Percentiles rank a stretch among this genome's conserved stretches.
Conservation (phyloP, 768 basidiomycete genomes). For the Russula virescens region DNA sequence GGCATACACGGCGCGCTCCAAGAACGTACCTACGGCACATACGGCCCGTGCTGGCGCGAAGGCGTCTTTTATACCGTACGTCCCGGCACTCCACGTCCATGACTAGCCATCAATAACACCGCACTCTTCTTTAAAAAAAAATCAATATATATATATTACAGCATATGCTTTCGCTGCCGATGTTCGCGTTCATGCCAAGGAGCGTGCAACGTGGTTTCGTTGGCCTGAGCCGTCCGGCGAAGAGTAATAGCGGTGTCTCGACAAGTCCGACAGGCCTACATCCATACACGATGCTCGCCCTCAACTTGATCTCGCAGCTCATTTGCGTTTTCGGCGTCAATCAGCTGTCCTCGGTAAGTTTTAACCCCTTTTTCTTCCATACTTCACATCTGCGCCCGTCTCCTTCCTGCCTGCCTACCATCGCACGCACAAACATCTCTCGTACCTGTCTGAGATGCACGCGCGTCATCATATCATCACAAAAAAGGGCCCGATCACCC, state of each 20-base stretch:
- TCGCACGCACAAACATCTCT: too few relatives aligned
- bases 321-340: constrained; percentile 84
- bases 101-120: too few relatives aligned
- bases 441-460: too few relatives aligned
- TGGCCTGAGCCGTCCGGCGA: constrained; percentile 26
- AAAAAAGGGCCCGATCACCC: too few relatives aligned
- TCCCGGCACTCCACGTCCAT: background rate
- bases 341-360: constrained; percentile 64
- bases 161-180: constrained; percentile 77
- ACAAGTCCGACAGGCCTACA: constrained; percentile 25
- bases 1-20: constrained; percentile 68
- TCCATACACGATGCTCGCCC: constrained; percentile 52
- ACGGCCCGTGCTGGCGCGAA: constrained; percentile 79
- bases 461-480: too few relatives aligned
- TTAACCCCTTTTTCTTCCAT: too few relatives aligned
- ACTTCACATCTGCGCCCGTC: too few relatives aligned
- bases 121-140: background rate
- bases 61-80: constrained; percentile 78
- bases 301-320: constrained; percentile 68
- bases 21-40: constrained; percentile 65
- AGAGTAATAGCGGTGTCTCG: constrained; percentile 21
- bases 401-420: too few relatives aligned
- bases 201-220: constrained; percentile 51
- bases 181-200: constrained; percentile 56
- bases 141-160: constrained; percentile 28